A percentile compares a stretch with the other conserved stretches of the same genome.
These are phyloP conservation scores for Pseudopyrenochaeta lycopersici DNA, from an alignment of 2,329 filamentous ascomycete species.

Conservation along the genomic window DNA sequence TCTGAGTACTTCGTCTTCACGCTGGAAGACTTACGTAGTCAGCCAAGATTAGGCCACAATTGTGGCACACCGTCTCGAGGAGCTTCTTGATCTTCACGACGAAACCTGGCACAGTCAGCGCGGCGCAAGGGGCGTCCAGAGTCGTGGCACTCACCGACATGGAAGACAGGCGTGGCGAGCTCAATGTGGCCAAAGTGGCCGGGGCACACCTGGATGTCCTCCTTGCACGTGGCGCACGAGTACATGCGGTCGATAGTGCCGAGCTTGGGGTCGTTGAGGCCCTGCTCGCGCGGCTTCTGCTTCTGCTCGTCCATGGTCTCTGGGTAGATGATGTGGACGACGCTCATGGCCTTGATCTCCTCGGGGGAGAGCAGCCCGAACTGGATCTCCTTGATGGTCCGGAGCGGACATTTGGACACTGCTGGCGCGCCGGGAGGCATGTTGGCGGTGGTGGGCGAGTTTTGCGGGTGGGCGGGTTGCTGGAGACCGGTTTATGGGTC, in stretches of 20 bases:
- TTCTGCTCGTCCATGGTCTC: conserved; percentile 99
- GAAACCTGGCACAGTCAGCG: conserved; percentile 69
- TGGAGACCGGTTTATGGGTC: conserved; percentile 24
- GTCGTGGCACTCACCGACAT: conserved; percentile 68
- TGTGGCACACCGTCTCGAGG: conserved; percentile 97
- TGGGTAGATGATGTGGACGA: conserved; percentile 95
- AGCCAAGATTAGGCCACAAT: conserved; percentile 96
- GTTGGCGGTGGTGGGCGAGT: conserved; percentile 31
- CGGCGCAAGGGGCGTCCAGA: background rate
- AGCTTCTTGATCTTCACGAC: conserved; percentile 99
- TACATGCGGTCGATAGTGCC: conserved; percentile 96
- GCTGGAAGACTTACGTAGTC: conserved; percentile 90
- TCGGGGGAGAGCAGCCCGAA: conserved; percentile 97
- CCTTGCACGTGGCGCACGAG: conserved; percentile 95
- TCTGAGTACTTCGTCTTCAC: conserved; percentile 62
- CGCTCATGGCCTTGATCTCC: conserved; percentile 99
- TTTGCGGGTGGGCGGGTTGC: conserved; percentile 11
- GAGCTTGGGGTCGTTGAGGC: conserved; percentile 93
- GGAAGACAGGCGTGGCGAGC: conserved; percentile 93
- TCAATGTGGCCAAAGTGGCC: conserved; percentile 99
- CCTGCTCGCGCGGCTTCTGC: conserved; percentile 86
- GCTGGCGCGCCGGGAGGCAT: conserved; percentile 94
- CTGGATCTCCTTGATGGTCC: conserved; percentile 98
- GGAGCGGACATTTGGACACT: conserved; percentile 74
- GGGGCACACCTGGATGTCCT: conserved; percentile 94